A percentile compares a stretch with the other conserved stretches of the same genome.
These are phyloP conservation scores for Euptelea pleiosperma DNA, from an alignment of 164 flowering plant species.

Conservation along the genomic window DNA sequence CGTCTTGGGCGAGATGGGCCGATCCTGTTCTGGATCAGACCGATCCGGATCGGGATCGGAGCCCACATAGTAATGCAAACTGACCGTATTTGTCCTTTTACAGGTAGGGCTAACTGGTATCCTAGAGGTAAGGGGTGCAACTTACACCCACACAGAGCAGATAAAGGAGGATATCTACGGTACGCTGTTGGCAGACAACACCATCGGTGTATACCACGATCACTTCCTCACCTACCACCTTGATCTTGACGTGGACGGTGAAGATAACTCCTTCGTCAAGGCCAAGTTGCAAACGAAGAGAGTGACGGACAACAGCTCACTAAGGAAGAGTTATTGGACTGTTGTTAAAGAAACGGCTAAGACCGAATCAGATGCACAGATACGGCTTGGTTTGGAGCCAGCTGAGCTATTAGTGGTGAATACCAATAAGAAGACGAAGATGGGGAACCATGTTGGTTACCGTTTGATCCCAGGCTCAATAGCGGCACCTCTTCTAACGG, in stretches of 20 bases:
- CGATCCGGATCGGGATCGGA: background rate
- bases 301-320: conserved; percentile 24
- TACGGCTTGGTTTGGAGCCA: conserved; percentile 39
- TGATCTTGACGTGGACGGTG: conserved; percentile 71
- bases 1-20: no score
- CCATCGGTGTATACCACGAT: conserved; percentile 58
- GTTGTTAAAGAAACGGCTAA: conserved; percentile 41
- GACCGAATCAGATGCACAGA: conserved; percentile 47
- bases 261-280: conserved; percentile 52
- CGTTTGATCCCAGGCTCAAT: conserved; percentile 40
- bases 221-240: conserved; percentile 65
- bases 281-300: conserved; percentile 29
- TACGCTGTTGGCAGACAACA: conserved; percentile 46
- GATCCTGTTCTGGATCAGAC: background rate
- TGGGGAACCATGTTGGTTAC: conserved; percentile 65
- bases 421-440: conserved; percentile 48
- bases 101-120: conserved; percentile 66
- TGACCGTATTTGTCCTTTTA: background rate
- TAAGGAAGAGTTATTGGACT: conserved; percentile 66
- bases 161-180: conserved; percentile 42
- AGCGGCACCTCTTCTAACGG: conserved; percentile 38
- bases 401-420: conserved; percentile 46
- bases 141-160: conserved; percentile 40
- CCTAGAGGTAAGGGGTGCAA: conserved; percentile 46
- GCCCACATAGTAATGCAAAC: no score